Evolutionary conservation across 352 stramenopile species (phyloP), one percentile per base, ranked within the genome.

Genomic region (Phytophthora kernoviae): DNA sequence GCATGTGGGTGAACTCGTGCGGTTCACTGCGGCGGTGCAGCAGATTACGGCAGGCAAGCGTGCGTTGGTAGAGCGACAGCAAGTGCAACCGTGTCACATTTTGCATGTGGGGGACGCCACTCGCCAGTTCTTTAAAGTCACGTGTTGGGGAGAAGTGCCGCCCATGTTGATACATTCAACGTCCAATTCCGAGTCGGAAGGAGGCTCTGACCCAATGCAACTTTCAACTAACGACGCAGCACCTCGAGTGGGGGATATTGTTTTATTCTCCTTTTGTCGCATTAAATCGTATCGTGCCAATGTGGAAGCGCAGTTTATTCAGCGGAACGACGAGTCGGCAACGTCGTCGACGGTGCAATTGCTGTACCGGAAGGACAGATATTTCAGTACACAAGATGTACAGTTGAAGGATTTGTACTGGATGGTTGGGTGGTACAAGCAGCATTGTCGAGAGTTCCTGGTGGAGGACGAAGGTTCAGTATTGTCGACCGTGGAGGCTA

Each of bases 341-440:
- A 60, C 45, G 34, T 68, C 73, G n/a, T 87, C 76, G 15, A 71
- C 53, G 33, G 72, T 75, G 21, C 76, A 85, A 50, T 68, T 91
- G 33, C 54, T 91, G 53, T 89, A 87, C 58, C 71, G 81, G 2
- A 70, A 74, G 6, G 75, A 79, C 32, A 63, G 69, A 5, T 89
- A 86, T 55, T 85, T 87, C 42, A 82, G 76, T 58, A 86, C 76
- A 2, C 67, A 68, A 39, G 73, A 83, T 22, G 75, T 83, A 5
- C 65, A 56, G 7, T 36, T 91, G 26, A 77, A 77, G 17, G 68
- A 83, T 30, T 32, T 88, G 14, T 90, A 84, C 48, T 68, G 72
- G 1, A 87, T 87, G 76, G 83, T 90, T 64, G 73, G 86, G 48
- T 88, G 78, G 75, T 84, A 87, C 58, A 86, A 87, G 24, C 61